Evolutionary conservation across 148 eudicot genomes (phyloP).

Genomic region (Polygonum aviculare): DNA sequence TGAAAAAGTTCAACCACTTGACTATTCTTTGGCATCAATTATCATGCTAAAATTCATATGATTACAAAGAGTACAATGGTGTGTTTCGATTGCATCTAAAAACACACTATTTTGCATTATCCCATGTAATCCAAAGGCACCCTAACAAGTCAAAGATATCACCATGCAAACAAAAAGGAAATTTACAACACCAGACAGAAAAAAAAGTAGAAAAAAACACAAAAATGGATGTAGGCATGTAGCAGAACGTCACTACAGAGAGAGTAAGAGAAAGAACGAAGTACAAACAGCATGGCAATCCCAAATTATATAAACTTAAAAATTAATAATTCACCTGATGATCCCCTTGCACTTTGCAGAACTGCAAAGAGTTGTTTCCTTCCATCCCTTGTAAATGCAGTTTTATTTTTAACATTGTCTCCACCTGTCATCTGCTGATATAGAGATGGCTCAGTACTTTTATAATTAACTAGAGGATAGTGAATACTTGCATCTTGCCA

Average conservation of each 20-base stretch:
- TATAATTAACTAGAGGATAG: background rate
- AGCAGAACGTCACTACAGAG: background rate
- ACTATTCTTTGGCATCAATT: background rate
- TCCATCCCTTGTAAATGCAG: conserved; percentile 91
- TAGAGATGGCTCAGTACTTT: conserved; percentile 9
- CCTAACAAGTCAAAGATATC: background rate
- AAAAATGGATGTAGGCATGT: background rate
- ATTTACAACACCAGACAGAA: background rate
- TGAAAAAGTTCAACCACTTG: background rate
- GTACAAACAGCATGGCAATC: background rate
- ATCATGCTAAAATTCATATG: background rate
- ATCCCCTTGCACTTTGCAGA: conserved; percentile 97
- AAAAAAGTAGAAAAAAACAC: background rate
- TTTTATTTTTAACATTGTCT: conserved; percentile 65
- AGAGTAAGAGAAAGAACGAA: background rate
- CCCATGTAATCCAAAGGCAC: too few species aligned
- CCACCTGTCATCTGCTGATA: conserved; percentile 56
- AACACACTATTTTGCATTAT: too few species aligned
- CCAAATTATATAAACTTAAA: background rate
- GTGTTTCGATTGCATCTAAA: too few species aligned
- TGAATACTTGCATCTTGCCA: background rate
- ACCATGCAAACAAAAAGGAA: background rate
- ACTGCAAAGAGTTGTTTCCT: conserved; percentile 96
- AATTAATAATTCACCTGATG: conserved; percentile 56
- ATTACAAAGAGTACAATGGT: background rate